phyloP scores from a whole-genome alignment of 2,329 filamentous ascomycete genomes.

The Cercospora nicotianae region DNA sequence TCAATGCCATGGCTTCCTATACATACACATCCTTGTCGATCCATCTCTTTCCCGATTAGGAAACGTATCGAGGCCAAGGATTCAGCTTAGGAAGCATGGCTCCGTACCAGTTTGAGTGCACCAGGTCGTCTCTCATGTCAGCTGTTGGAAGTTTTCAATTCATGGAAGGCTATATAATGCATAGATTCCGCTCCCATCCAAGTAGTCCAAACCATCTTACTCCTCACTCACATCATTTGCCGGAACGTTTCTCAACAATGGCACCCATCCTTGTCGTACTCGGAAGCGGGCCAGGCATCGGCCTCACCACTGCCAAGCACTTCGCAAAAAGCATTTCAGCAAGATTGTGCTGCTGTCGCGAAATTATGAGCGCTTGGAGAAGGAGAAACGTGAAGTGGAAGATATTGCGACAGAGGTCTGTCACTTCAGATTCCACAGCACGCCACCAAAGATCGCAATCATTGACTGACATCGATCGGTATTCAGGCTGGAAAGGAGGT shows the following conservation, averaged over 20 bases:
- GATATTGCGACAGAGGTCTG: not conserved
- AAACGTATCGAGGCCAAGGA: slow-evolving; percentile 4
- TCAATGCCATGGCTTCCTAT: not conserved
- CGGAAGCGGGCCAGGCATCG: slow-evolving; percentile 22
- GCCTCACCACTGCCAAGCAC: slow-evolving; percentile 18
- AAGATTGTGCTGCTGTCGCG: slow-evolving; percentile 21
- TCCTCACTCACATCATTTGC: not conserved
- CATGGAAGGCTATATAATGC: no score
- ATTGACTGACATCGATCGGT: no score
- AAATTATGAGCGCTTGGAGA: slow-evolving; percentile 18
- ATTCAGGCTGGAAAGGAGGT: not conserved
- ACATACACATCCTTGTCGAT: not conserved
- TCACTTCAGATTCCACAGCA: no score
- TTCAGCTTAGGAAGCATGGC: not conserved
- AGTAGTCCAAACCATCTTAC: not conserved
- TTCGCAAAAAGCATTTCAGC: slow-evolving; percentile 18
- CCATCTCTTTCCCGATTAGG: slow-evolving; percentile 13
- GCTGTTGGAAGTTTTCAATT: not conserved
- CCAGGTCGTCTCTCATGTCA: not conserved
- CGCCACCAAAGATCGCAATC: no score
- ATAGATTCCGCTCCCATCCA: not conserved
- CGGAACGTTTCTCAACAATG: not conserved
- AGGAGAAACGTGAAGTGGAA: slow-evolving; percentile 14
- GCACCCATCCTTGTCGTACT: slow-evolving; percentile 15
- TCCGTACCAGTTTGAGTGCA: not conserved